phyloP scores from a whole-genome alignment of 1,284 basidiomycete genomes.

The Quambalaria eucalypti region DNA sequence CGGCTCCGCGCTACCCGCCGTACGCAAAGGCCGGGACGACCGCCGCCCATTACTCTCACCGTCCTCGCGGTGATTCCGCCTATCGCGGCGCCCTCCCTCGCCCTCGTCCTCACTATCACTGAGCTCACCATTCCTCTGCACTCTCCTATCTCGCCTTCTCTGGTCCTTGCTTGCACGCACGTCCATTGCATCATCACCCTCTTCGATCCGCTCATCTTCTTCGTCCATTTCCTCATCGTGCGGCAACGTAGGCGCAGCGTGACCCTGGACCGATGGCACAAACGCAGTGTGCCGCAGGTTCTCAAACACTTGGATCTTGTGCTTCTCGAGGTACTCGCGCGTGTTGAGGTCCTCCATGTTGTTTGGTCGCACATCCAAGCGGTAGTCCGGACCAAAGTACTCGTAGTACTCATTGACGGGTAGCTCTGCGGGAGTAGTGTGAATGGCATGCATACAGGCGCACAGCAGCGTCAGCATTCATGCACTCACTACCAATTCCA shows the following conservation, averaged over 20 bases:
- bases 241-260: conserved; percentile 31
- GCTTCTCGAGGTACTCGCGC: conserved; percentile 80
- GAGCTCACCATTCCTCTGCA: conserved; percentile 28
- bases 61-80: conserved; percentile 1
- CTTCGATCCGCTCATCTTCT: conserved; percentile 13
- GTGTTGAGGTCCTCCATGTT: conserved; percentile 96
- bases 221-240: conserved; percentile 23
- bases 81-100: conserved; percentile 20
- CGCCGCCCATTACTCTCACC: neutral
- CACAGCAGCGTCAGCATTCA: neutral
- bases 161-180: conserved; percentile 24
- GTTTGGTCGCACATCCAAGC: conserved; percentile 88
- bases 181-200: conserved; percentile 17
- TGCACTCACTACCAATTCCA: neutral
- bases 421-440: too few species aligned
- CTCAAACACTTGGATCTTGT: conserved; percentile 84
- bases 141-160: conserved; percentile 17
- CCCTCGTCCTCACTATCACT: conserved; percentile 31
- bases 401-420: conserved; percentile 63
- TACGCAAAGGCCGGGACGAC: too few species aligned
- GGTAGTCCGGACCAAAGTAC: conserved; percentile 96
- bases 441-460: neutral
- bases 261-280: conserved; percentile 39
- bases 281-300: conserved; percentile 36
- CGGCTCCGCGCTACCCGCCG: too few species aligned